Conservation (phyloP, 148 eudicot genomes). For the Beta vulgaris region DNA sequence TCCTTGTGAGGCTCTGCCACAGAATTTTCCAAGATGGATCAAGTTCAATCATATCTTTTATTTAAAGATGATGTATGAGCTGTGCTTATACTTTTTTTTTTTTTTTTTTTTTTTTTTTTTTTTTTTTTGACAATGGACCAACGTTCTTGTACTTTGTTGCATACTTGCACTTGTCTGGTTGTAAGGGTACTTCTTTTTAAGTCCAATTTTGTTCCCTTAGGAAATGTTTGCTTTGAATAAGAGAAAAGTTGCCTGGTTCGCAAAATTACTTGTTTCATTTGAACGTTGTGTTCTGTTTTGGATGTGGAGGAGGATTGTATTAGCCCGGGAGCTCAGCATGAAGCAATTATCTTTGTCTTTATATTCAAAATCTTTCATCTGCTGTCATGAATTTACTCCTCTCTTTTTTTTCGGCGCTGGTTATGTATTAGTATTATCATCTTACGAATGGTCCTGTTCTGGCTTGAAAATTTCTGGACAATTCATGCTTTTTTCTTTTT, state of each 20-base stretch:
- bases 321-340: too few relatives aligned
- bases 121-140: too few relatives aligned
- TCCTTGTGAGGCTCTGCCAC: background rate
- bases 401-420: background rate
- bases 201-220: too few relatives aligned
- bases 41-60: background rate
- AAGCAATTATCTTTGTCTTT: background rate
- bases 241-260: too few relatives aligned
- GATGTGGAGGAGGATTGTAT: too few relatives aligned
- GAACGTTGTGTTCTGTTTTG: too few relatives aligned
- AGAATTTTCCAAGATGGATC: background rate
- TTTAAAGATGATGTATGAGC: background rate
- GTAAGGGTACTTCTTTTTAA: too few relatives aligned
- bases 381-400: background rate
- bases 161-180: too few relatives aligned
- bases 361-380: background rate
- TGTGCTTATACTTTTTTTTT: background rate
- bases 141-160: too few relatives aligned
- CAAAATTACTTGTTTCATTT: too few relatives aligned
- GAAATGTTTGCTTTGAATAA: too few relatives aligned
- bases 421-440: background rate
- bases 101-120: too few relatives aligned
- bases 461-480: background rate
- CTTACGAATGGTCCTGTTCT: background rate
- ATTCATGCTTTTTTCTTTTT: constrained; percentile 8